These are phyloP conservation scores for Posidonia oceanica DNA, from an alignment of 116 monocot genomes.

Conservation along the genomic window DNA sequence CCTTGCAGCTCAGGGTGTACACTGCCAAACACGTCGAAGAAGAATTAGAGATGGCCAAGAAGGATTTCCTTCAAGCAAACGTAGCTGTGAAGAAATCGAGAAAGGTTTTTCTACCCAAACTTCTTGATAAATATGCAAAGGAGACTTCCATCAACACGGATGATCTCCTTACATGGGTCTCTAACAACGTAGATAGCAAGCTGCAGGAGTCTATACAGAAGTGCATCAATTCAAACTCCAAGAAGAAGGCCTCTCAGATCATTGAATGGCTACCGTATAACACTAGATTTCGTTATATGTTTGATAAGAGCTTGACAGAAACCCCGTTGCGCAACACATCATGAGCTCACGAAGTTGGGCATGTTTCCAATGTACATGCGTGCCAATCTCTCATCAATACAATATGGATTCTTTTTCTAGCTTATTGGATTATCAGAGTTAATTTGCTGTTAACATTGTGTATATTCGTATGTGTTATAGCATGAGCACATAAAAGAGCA, in stretches of 20 bases:
- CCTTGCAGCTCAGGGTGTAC: slow-evolving; percentile 54
- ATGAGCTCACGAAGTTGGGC: too few species aligned
- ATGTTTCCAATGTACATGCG: too few species aligned
- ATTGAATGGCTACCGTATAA: slow-evolving; percentile 69
- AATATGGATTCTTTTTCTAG: too few species aligned
- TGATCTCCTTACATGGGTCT: slow-evolving; percentile 41
- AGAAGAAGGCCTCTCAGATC: slow-evolving; percentile 41
- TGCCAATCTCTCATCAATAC: too few species aligned
- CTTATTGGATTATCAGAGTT: too few species aligned
- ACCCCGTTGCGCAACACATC: slow-evolving; percentile 14
- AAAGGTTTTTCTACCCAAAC: slow-evolving; percentile 50
- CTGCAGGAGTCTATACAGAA: slow-evolving; percentile 33
- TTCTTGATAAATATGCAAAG: slow-evolving; percentile 55
- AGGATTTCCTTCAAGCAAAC: slow-evolving; percentile 56
- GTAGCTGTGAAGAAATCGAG: slow-evolving; percentile 55
- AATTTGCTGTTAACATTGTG: too few species aligned
- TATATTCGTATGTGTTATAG: too few species aligned
- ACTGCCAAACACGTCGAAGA: slow-evolving; percentile 44
- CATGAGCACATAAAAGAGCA: too few species aligned
- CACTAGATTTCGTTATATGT: slow-evolving; percentile 48
- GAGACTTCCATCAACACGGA: slow-evolving; percentile 29
- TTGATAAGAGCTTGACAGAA: slow-evolving; percentile 33
- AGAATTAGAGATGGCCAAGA: slow-evolving; percentile 54
- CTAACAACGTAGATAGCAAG: slow-evolving; percentile 33
- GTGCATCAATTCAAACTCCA: slow-evolving; percentile 27